Conservation (phyloP, 257 asterid species). For the Solanum ahanhuiri region DNA sequence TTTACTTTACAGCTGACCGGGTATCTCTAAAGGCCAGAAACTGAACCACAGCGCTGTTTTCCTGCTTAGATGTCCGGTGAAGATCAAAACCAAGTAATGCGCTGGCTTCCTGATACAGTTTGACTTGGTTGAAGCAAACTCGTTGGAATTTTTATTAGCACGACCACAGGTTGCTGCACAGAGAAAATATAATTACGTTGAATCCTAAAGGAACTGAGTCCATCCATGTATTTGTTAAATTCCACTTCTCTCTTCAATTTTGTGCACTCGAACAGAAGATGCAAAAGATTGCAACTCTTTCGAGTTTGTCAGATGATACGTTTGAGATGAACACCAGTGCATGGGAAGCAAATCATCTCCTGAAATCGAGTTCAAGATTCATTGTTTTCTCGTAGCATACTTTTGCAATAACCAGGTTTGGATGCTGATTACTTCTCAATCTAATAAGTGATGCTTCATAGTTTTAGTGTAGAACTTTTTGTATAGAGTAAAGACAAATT, state of each 20-base stretch:
- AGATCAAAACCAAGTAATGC: background rate
- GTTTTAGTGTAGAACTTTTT: background rate
- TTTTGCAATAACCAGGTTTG: background rate
- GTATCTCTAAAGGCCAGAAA: background rate
- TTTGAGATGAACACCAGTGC: background rate
- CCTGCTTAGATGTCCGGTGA: conserved; percentile 3
- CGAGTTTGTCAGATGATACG: background rate
- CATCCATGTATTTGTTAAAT: background rate
- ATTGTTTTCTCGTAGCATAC: background rate
- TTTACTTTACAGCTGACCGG: too few relatives aligned
- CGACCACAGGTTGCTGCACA: background rate
- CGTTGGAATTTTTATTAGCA: conserved; percentile 2
- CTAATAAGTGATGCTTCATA: background rate
- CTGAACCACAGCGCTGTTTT: background rate
- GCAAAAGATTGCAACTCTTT: background rate
- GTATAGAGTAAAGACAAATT: background rate
- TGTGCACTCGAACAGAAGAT: background rate
- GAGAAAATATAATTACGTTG: background rate
- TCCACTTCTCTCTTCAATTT: conserved; percentile 2
- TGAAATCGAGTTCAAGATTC: background rate
- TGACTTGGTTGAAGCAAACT: conserved; percentile 8
- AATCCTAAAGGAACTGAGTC: background rate
- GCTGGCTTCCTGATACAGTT: conserved; percentile 4
- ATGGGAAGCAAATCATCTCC: background rate
- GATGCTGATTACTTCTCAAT: background rate